phyloP scores from a whole-genome alignment of 106 monocot species.

The Dendrobium chrysotoxum region DNA sequence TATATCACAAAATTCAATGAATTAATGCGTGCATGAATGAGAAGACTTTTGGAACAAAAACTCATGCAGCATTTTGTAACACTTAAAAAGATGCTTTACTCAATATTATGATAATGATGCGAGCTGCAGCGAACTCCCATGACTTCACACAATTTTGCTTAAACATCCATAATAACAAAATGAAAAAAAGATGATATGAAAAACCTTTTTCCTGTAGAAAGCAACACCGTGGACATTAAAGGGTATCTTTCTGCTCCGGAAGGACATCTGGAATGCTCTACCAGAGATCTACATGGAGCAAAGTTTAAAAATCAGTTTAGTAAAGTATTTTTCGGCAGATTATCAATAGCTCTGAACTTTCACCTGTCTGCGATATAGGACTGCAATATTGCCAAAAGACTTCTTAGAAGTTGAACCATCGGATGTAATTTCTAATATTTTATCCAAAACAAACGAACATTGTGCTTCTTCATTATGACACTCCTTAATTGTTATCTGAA shows the following conservation, averaged over 20 bases:
- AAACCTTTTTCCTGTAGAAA: constrained; percentile 97
- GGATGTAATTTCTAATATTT: constrained; percentile 83
- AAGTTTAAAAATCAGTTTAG: background rate
- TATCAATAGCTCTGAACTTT: background rate
- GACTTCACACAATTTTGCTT: background rate
- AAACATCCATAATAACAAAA: background rate
- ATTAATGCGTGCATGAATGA: background rate
- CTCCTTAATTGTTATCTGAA: constrained; percentile 79
- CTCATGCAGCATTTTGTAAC: background rate
- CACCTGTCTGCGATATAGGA: constrained; percentile 91
- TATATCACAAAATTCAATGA: background rate
- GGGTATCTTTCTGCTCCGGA: constrained; percentile 84
- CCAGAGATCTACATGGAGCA: constrained; percentile 67
- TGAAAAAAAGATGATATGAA: background rate
- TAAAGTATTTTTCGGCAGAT: background rate
- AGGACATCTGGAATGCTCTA: constrained; percentile 72
- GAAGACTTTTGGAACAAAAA: background rate
- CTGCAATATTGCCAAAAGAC: constrained; percentile 57
- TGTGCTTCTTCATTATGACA: constrained; percentile 86
- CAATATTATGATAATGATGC: background rate
- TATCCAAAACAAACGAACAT: constrained; percentile 90
- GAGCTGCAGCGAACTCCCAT: background rate
- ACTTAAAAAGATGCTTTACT: background rate
- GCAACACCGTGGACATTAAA: constrained; percentile 92
- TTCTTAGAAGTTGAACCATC: constrained; percentile 26